Base-by-base conservation (phyloP, 768 basidiomycete genomes). In the Antrodiella citrinella region DNA sequence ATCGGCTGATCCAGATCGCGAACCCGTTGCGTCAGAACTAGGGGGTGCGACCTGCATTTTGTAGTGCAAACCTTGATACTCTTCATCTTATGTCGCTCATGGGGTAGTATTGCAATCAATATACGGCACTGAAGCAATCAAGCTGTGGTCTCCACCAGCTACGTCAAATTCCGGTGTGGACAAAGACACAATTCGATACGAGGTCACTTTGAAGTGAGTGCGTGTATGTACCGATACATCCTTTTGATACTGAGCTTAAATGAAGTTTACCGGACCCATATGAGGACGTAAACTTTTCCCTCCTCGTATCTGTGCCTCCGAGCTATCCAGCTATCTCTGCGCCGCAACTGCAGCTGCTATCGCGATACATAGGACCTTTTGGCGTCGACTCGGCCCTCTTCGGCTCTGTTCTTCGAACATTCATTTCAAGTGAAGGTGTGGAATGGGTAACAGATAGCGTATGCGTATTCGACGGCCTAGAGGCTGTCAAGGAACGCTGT, bases 401-500 rank as follows among this genome's bases (percentile, higher is more conserved):
- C 60, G 89, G 88, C 20, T 76, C 76, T 1, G 74, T 91, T 26
- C 70, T 92, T 18, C 77, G 86, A 35, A 92, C 86, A 0, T 94
- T 77, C 63, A 90, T 93, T 49, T 91, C 91, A 3, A 61, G 73
- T 19, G 77, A 74, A 48, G 88, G 85, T 4, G 76, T 89, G n/a
- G 85, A 90, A 55, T 94, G 86, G 81, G 69, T 72, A 2, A 70
- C 76, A 20, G 89, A 82, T 24, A 73, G 71, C 1, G 82, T 92
- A 15, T 91, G 87, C 55, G 85, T 93, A 11, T 94, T 92, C 60
- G 91, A 94, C 54, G 91, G 91, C 10, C 65, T 93, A 22, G 88
- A 91, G 65, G 80, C 72, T 57, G 78, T 87, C 9, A 64, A 84
- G 24, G 88, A 91, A 44, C 69, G 71, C 13, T 84, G 82, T 54